Base-by-base conservation (phyloP, 1,139 yeast species). In the Blastobotrys illinoisensis region DNA sequence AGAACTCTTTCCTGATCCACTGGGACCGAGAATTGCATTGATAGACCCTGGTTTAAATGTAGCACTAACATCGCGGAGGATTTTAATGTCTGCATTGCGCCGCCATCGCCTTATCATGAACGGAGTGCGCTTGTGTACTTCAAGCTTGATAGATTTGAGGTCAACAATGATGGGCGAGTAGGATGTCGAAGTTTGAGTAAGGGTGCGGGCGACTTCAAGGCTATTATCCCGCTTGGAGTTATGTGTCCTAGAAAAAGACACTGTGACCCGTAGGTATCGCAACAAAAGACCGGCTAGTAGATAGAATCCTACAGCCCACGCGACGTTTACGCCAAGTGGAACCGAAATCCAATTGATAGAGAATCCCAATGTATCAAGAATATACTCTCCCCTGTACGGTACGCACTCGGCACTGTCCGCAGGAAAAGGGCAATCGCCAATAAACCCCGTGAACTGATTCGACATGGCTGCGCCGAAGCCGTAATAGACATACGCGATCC, bases 21-120 rank as follows among this genome's bases (percentile, higher is more conserved):
- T 86, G 0, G 96, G 96, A 0, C 96, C 96, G 86, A 88, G 82
- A 43, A 88, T 86, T 0, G 87, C 93, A 69, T 88, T 88, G n/a
- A 88, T 76, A 48, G 81, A 75, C 4, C 86, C 81, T 1, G 87
- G 81, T 45, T 74, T 70, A 67, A 88, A 88, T 5, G 65, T 64
- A 0, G 90, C 89, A 57, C 76, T 72, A 6, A 88, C 71, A 19
- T 78, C 72, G 44, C 79, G 68, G 50, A 87, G 70, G 47, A 83
- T 80, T 7, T 48, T 44, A 20, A 57, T 61, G 40, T 55, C 49
- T 19, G 51, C 43, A 43, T 52, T 52, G 40, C 16, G 2, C 16
- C 14, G 11, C 16, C 40, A 32, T n/a, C 16, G 14, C 4, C 16
- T 11, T 3, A 13, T 32, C 40, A 32, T 32, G 3, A 32, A n/a